These are phyloP conservation scores for Mortierella sp. DNA, from an alignment of 371 early-diverging fungal genomes.

Conservation along the genomic window DNA sequence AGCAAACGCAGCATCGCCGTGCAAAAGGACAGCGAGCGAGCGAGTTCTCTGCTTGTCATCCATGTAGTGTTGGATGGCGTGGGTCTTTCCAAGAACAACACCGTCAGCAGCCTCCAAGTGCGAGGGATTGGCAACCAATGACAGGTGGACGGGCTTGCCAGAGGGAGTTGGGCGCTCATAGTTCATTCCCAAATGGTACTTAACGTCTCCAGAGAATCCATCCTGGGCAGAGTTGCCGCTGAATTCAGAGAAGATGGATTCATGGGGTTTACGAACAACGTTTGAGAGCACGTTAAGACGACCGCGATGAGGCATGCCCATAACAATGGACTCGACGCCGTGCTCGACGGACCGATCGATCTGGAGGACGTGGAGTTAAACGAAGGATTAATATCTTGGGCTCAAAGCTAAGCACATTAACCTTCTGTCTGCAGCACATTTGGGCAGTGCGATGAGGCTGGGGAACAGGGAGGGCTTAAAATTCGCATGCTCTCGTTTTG, in stretches of 20 bases:
- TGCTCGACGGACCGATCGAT: constrained; percentile 94
- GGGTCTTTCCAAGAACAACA: constrained; percentile 96
- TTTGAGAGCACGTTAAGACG: constrained; percentile 97
- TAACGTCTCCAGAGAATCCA: constrained; percentile 96
- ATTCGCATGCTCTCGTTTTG: no score
- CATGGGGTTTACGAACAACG: constrained; percentile 97
- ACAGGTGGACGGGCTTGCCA: constrained; percentile 95
- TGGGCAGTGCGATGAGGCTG: no score
- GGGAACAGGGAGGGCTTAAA: no score
- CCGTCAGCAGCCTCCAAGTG: constrained; percentile 98
- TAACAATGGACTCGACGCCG: constrained; percentile 93
- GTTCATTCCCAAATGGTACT: constrained; percentile 98
- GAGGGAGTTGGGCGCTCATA: constrained; percentile 95
- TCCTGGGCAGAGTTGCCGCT: constrained; percentile 88
- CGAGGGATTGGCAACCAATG: constrained; percentile 97
- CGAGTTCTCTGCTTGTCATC: constrained; percentile 83
- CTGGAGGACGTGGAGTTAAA: constrained; percentile 50
- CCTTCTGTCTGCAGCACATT: no score
- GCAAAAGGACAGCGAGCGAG: constrained; percentile 92
- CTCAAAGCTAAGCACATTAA: no score
- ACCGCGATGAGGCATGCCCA: constrained; percentile 99
- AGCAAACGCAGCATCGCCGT: constrained; percentile 98
- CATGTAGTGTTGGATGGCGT: constrained; percentile 93
- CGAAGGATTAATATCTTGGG: no score
- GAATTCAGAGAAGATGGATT: constrained; percentile 98